Conservation (phyloP, 2,329 filamentous ascomycete genomes). For the Gremmenia infestans region DNA sequence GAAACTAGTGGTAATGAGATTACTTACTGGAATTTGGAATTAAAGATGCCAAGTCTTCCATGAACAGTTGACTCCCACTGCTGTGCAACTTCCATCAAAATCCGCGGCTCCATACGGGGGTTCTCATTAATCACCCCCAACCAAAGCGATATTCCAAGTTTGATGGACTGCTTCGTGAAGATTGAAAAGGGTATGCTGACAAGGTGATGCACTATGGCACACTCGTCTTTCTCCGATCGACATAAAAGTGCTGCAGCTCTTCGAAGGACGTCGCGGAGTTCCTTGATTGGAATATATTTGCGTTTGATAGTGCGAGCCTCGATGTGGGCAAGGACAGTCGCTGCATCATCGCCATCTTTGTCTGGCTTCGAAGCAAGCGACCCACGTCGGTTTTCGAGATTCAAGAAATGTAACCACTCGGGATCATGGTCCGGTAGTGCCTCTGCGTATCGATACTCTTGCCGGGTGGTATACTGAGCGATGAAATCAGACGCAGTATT, state of each 20-base stretch:
- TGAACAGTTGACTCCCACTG: slow-evolving; percentile 86
- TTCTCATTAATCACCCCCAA: slow-evolving; percentile 96
- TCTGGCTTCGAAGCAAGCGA: slow-evolving; percentile 41
- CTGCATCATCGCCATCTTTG: slow-evolving; percentile 52
- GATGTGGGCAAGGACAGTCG: slow-evolving; percentile 65
- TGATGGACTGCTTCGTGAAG: slow-evolving; percentile 93
- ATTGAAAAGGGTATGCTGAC: slow-evolving; percentile 89
- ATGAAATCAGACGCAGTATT: slow-evolving; percentile 95
- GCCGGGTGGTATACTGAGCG: slow-evolving; percentile 92
- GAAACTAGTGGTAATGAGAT: neutral
- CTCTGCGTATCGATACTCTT: slow-evolving; percentile 90
- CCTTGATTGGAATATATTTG: slow-evolving; percentile 64
- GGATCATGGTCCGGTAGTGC: slow-evolving; percentile 63
- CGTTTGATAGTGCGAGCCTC: slow-evolving; percentile 65
- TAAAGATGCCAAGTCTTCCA: slow-evolving; percentile 76
- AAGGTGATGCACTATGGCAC: slow-evolving; percentile 76
- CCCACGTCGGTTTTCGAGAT: slow-evolving; percentile 44
- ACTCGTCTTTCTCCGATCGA: slow-evolving; percentile 68
- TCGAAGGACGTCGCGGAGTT: slow-evolving; percentile 76
- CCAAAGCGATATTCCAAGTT: slow-evolving; percentile 93
- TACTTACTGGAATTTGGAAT: slow-evolving; percentile 58
- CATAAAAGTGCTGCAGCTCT: slow-evolving; percentile 84
- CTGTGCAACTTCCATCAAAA: slow-evolving; percentile 81
- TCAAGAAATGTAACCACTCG: slow-evolving; percentile 59
- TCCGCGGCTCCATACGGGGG: slow-evolving; percentile 76